phyloP scores from a whole-genome alignment of 352 stramenopile genomes.

The Phytophthora constricta region DNA sequence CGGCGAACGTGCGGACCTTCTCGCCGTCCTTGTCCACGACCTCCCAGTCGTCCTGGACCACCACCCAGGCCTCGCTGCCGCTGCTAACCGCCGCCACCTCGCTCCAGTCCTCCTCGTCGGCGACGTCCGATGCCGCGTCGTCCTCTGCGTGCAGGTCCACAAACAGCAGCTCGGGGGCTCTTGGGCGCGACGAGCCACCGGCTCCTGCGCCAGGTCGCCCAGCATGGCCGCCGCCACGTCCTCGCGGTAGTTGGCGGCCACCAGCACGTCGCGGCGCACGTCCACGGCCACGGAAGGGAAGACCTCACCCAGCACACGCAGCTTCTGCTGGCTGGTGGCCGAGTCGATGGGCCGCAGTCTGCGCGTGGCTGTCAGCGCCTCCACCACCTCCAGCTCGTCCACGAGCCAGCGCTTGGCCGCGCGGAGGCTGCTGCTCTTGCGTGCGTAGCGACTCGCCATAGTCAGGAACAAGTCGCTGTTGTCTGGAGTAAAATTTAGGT shows the following conservation, averaged over 20 bases:
- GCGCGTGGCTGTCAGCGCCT: constrained; percentile 28
- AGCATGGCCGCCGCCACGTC: constrained; percentile 71
- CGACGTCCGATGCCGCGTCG: constrained; percentile 31
- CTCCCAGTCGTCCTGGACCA: constrained; percentile 80
- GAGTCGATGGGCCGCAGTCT: constrained; percentile 42
- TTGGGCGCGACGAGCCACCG: background rate
- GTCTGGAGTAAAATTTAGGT: too few relatives aligned
- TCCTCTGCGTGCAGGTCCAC: constrained; percentile 48
- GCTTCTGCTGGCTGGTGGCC: constrained; percentile 49
- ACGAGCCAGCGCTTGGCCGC: constrained; percentile 42
- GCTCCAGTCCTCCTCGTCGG: constrained; percentile 66
- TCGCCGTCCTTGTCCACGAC: constrained; percentile 60
- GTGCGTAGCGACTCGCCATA: constrained; percentile 39
- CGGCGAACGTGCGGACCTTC: constrained; percentile 62
- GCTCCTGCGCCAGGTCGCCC: constrained; percentile 50
- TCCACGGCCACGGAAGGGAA: constrained; percentile 58
- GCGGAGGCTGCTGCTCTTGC: constrained; percentile 36
- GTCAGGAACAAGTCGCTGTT: background rate
- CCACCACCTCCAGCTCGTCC: constrained; percentile 39
- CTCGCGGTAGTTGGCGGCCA: constrained; percentile 69
- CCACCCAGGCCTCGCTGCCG: constrained; percentile 49
- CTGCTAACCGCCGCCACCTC: constrained; percentile 41
- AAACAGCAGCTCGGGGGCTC: constrained; percentile 38
- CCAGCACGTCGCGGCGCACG: constrained; percentile 65
- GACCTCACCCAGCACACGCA: constrained; percentile 59